phyloP scores from a whole-genome alignment of 306 rosid species.

The Ormosia semicastrata region DNA sequence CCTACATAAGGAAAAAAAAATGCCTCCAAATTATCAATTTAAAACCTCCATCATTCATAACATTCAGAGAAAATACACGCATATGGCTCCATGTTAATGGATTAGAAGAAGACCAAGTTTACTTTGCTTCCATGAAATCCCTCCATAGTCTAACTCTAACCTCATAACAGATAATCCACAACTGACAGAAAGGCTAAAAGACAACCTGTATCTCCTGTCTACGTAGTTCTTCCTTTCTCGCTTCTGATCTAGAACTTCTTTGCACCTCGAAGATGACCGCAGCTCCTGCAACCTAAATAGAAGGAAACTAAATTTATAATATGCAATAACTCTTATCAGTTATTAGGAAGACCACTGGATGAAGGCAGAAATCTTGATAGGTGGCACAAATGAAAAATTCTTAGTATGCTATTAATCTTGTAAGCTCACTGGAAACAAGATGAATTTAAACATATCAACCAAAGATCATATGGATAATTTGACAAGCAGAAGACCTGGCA shows the following conservation, averaged over 20 bases:
- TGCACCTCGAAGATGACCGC: slow-evolving; percentile 49
- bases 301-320: slow-evolving; percentile 7
- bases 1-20: background rate
- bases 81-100: background rate
- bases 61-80: background rate
- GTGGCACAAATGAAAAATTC: background rate
- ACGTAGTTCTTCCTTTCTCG: slow-evolving; percentile 48
- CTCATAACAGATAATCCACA: background rate
- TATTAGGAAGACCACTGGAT: slow-evolving; percentile 1
- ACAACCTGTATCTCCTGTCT: slow-evolving; percentile 43
- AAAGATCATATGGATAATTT: background rate
- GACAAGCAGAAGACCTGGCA: background rate
- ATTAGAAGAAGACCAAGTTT: slow-evolving; percentile 4
- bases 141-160: slow-evolving; percentile 12
- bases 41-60: background rate
- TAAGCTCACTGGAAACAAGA: background rate
- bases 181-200: slow-evolving; percentile 3
- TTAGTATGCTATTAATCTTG: background rate
- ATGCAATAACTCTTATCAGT: background rate
- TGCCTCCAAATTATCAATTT: slow-evolving; percentile 11
- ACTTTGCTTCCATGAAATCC: slow-evolving; percentile 15
- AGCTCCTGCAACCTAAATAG: slow-evolving; percentile 46
- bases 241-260: slow-evolving; percentile 50
- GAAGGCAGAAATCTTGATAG: background rate
- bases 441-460: slow-evolving; percentile 2